Evolutionary conservation across 2,329 filamentous ascomycete species (phyloP).

Genomic region (Fonsecaea erecta): DNA sequence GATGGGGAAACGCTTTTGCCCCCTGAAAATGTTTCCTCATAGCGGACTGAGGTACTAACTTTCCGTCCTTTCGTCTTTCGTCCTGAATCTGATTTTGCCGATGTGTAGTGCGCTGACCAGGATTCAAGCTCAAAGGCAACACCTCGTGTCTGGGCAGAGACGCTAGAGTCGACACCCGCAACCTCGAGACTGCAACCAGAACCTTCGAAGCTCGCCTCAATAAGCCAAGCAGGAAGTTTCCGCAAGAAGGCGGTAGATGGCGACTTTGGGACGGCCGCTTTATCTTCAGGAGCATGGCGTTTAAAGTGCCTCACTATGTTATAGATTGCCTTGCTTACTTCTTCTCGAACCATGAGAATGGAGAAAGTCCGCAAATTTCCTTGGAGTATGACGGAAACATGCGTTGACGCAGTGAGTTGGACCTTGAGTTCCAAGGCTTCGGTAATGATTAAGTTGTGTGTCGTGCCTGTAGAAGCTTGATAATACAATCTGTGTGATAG

Average conservation of each 20-base stretch:
- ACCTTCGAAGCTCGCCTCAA: constrained; percentile 82
- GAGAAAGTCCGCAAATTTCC: constrained; percentile 85
- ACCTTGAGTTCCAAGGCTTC: constrained; percentile 87
- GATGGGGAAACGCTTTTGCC: constrained; percentile 57
- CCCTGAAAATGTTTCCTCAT: constrained; percentile 67
- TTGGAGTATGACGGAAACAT: constrained; percentile 79
- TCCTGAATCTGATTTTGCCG: constrained; percentile 72
- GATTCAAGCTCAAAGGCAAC: constrained; percentile 84
- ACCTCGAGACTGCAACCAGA: constrained; percentile 89
- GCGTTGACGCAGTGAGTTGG: constrained; percentile 81
- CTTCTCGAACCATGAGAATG: constrained; percentile 84
- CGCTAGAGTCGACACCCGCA: constrained; percentile 81
- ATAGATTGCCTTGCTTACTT: constrained; percentile 88
- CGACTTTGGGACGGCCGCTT: constrained; percentile 46
- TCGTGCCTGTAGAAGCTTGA: constrained; percentile 79
- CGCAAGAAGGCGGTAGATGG: constrained; percentile 68
- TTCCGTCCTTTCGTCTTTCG: constrained; percentile 67
- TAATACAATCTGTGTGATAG: constrained; percentile 92
- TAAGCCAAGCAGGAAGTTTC: constrained; percentile 79
- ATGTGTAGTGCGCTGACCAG: constrained; percentile 86
- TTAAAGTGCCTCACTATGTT: constrained; percentile 87
- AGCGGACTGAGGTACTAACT: constrained; percentile 70
- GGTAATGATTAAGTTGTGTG: constrained; percentile 84
- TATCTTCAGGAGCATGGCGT: constrained; percentile 69
- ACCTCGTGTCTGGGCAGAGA: constrained; percentile 80